A percentile compares a stretch with the other conserved stretches of the same genome.
phyloP scores from a whole-genome alignment of 805 yeast genomes.

The Wickerhamomyces rabaulensis region DNA sequence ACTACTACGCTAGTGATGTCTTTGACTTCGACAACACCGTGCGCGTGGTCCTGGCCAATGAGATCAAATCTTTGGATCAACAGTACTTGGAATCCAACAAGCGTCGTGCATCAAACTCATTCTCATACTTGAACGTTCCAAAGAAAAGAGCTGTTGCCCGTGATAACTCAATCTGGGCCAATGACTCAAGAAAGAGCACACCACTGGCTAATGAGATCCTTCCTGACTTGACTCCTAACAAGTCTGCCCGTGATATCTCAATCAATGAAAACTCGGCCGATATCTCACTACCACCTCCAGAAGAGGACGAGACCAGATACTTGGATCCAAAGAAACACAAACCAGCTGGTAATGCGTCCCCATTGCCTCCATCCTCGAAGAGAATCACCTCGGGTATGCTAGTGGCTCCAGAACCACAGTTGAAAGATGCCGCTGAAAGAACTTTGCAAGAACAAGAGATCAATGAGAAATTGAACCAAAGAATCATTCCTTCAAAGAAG shows the following conservation, averaged over 20 bases:
- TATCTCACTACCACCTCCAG: slow-evolving; percentile 24
- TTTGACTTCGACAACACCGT: slow-evolving; percentile 47
- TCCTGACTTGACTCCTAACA: slow-evolving; percentile 20
- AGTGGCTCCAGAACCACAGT: slow-evolving; percentile 37
- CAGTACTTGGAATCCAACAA: slow-evolving; percentile 4
- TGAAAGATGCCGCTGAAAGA: slow-evolving; percentile 34
- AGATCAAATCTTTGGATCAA: slow-evolving; percentile 26
- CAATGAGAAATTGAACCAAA: slow-evolving; percentile 20
- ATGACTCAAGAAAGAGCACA: slow-evolving; percentile 28
- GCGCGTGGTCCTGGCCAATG: slow-evolving; percentile 38
- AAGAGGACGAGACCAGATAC: slow-evolving; percentile 15
- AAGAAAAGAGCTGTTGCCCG: slow-evolving; percentile 18
- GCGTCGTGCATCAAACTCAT: slow-evolving; percentile 21
- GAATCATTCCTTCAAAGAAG: slow-evolving; percentile 19
- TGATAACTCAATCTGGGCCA: slow-evolving; percentile 14
- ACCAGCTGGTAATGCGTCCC: slow-evolving; percentile 12
- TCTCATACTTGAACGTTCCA: slow-evolving; percentile 20
- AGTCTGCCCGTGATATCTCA: slow-evolving; percentile 24
- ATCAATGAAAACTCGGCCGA: slow-evolving; percentile 30
- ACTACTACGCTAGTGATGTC: slow-evolving; percentile 58
- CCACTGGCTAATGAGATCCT: slow-evolving; percentile 36
- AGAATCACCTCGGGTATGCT: slow-evolving; percentile 41
- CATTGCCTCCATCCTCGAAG: slow-evolving; percentile 24
- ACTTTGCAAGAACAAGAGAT: slow-evolving; percentile 33
- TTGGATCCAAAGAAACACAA: slow-evolving; percentile 21